Evolutionary conservation across 2,329 filamentous ascomycete genomes (phyloP).

Genomic region (Verticillium nonalfalfae): DNA sequence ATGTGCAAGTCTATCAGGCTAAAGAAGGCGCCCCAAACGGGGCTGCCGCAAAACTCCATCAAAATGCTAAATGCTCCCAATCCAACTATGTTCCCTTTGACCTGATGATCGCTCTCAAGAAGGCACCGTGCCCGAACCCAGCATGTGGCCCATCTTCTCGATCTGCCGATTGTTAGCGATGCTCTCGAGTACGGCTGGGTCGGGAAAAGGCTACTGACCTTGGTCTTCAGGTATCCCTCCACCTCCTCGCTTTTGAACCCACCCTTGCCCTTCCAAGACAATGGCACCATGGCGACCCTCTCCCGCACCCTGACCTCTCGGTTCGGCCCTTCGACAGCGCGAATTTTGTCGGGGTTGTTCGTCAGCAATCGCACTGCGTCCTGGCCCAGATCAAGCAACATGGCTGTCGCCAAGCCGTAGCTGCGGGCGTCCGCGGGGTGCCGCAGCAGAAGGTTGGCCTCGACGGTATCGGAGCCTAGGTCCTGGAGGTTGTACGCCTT

Average conservation of each 20-base stretch:
- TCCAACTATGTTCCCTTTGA: not conserved
- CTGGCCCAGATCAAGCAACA: conserved; percentile 81
- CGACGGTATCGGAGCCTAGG: conserved; percentile 92
- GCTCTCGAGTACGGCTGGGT: not conserved
- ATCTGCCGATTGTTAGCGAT: conserved; percentile 46
- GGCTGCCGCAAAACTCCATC: not conserved
- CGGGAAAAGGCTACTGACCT: conserved; percentile 51
- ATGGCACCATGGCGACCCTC: conserved; percentile 88
- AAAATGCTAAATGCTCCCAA: not conserved
- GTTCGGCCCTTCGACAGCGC: conserved; percentile 87
- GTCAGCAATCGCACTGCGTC: conserved; percentile 76
- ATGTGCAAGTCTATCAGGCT: not conserved
- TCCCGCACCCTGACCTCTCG: conserved; percentile 84
- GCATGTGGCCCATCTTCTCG: conserved; percentile 81
- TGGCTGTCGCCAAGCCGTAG: conserved; percentile 94
- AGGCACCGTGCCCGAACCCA: conserved; percentile 42
- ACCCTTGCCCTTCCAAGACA: conserved; percentile 82
- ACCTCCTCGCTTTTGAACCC: conserved; percentile 86
- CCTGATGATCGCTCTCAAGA: not conserved
- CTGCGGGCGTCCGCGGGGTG: conserved; percentile 93
- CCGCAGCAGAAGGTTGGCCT: conserved; percentile 84
- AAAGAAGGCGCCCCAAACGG: not conserved
- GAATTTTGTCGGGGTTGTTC: conserved; percentile 96
- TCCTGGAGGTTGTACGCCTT: conserved; percentile 99
- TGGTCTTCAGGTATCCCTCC: conserved; percentile 89